Percentiles rank a stretch among this genome's conserved stretches.
Conservation (phyloP, 345 rosid genomes). For the Anastatica hierochuntica region DNA sequence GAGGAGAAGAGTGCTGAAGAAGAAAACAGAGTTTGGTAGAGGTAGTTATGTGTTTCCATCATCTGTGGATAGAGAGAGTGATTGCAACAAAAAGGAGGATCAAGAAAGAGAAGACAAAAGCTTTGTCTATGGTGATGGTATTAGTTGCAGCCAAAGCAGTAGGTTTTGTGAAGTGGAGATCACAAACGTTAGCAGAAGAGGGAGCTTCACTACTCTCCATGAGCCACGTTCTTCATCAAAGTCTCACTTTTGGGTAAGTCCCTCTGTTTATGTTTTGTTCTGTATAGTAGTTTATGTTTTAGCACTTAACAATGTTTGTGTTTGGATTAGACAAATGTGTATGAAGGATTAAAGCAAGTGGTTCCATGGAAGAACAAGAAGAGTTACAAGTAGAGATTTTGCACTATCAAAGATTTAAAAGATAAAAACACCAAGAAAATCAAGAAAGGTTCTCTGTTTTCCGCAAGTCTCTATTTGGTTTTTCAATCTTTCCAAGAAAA, state of each 20-base stretch:
- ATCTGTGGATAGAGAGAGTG: slow-evolving; percentile 31
- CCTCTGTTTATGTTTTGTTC: background rate
- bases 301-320: background rate
- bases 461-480: background rate
- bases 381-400: slow-evolving; percentile 14
- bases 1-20: slow-evolving; percentile 26
- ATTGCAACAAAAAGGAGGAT: slow-evolving; percentile 1
- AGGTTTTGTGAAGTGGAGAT: slow-evolving; percentile 23
- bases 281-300: background rate
- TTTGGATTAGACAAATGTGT: slow-evolving; percentile 48
- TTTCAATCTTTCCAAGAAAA: slow-evolving; percentile 4
- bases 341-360: slow-evolving; percentile 59
- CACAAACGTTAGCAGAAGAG: slow-evolving; percentile 27
- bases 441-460: too few species aligned
- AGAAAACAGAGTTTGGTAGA: slow-evolving; percentile 41
- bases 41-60: slow-evolving; percentile 63
- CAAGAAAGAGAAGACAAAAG: slow-evolving; percentile 11
- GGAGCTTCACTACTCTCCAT: too few species aligned
- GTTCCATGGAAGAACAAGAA: slow-evolving; percentile 55
- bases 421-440: background rate
- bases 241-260: slow-evolving; percentile 67
- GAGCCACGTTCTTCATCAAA: slow-evolving; percentile 18
- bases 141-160: slow-evolving; percentile 23
- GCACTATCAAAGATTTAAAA: background rate
- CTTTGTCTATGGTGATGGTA: slow-evolving; percentile 10